These are phyloP conservation scores for Penicillium antarcticum DNA, from an alignment of 495 filamentous ascomycete genomes.

Conservation along the genomic window DNA sequence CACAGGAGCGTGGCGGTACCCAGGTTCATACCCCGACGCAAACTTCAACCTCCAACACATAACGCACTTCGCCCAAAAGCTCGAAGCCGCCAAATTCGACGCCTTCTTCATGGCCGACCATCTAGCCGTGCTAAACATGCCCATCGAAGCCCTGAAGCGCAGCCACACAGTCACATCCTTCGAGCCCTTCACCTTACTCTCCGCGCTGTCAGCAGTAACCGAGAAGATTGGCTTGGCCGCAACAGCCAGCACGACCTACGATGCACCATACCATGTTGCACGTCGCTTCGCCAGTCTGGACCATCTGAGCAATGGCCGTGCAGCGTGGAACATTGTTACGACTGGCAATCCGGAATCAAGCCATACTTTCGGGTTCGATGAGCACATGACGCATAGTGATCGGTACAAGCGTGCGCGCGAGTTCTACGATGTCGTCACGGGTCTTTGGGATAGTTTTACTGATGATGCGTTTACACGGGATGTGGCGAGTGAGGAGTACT, in stretches of 20 bases:
- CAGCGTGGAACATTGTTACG: constrained; percentile 41
- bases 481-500: constrained; percentile 43
- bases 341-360: constrained; percentile 37
- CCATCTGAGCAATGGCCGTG: constrained; percentile 56
- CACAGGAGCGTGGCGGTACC: constrained; percentile 57
- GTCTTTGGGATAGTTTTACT: constrained; percentile 52
- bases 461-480: constrained; percentile 52
- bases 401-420: constrained; percentile 39
- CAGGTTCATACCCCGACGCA: constrained; percentile 51
- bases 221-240: constrained; percentile 47
- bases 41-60: constrained; percentile 59
- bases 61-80: constrained; percentile 50
- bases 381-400: constrained; percentile 34
- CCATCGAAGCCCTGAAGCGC: constrained; percentile 52
- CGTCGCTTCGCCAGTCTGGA: constrained; percentile 60
- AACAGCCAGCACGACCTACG: constrained; percentile 61
- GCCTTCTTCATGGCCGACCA: constrained; percentile 64
- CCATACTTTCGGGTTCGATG: constrained; percentile 34
- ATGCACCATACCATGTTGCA: constrained; percentile 62
- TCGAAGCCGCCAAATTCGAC: constrained; percentile 58
- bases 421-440: constrained; percentile 37
- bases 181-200: constrained; percentile 47
- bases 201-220: constrained; percentile 43
- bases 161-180: constrained; percentile 56
- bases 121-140: constrained; percentile 57